Conservation (phyloP, 495 filamentous ascomycete genomes). For the Evansstolkia leycettana region DNA sequence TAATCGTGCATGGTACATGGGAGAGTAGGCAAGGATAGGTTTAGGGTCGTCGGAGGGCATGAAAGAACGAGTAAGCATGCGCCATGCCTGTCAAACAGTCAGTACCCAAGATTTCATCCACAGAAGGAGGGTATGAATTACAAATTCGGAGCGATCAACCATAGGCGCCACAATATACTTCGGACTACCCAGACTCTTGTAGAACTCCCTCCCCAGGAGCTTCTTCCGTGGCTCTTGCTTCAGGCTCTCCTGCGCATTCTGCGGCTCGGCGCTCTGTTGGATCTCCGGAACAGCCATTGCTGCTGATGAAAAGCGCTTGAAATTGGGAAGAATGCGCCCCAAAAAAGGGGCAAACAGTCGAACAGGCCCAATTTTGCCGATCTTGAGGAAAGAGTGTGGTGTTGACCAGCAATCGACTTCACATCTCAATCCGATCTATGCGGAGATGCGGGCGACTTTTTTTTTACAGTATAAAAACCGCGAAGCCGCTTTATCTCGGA, state of each 20-base stretch:
- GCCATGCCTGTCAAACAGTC: constrained; percentile 61
- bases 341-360: constrained; percentile 16
- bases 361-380: constrained; percentile 21
- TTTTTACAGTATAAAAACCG: constrained; percentile 3
- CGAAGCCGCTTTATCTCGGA: constrained; percentile 12
- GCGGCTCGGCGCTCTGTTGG: constrained; percentile 6
- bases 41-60: constrained; percentile 48
- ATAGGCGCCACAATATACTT: constrained; percentile 89
- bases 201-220: constrained; percentile 76
- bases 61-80: constrained; percentile 86
- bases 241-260: constrained; percentile 9
- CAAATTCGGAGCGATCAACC: constrained; percentile 97
- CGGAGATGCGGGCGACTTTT: constrained; percentile 3
- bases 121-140: constrained; percentile 30
- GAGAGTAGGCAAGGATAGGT: constrained; percentile 68
- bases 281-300: constrained; percentile 20
- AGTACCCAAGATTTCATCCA: constrained; percentile 4
- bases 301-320: constrained; percentile 1
- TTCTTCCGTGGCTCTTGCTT: constrained; percentile 29
- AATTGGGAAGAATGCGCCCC: constrained; percentile 13
- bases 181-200: constrained; percentile 83
- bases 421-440: not conserved
- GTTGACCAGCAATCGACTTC: not conserved
- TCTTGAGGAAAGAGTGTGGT: not conserved
- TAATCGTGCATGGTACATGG: constrained; percentile 88